These are phyloP conservation scores for Neobulgaria alba DNA, from an alignment of 2,329 filamentous ascomycete genomes.

Conservation along the genomic window DNA sequence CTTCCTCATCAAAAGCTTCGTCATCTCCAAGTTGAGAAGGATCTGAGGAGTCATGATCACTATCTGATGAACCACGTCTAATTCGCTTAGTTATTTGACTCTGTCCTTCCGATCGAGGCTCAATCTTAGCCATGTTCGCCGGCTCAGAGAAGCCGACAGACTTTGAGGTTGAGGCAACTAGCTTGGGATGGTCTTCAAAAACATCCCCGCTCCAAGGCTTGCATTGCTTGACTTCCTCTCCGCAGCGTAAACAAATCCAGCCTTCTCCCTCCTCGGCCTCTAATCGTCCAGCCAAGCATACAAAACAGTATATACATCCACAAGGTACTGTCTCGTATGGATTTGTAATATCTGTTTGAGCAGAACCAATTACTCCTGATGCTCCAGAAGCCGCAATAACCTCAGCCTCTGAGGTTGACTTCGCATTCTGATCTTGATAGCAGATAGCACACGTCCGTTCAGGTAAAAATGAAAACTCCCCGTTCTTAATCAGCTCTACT, in stretches of 20 bases:
- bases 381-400: slow-evolving; percentile 59
- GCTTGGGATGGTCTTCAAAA: slow-evolving; percentile 43
- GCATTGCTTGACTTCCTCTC: slow-evolving; percentile 74
- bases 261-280: slow-evolving; percentile 92
- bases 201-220: slow-evolving; percentile 90
- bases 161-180: slow-evolving; percentile 35
- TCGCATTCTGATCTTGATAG: slow-evolving; percentile 83
- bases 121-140: slow-evolving; percentile 13
- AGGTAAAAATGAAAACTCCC: slow-evolving; percentile 77
- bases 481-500: slow-evolving; percentile 47
- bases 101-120: slow-evolving; percentile 14
- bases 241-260: slow-evolving; percentile 85
- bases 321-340: slow-evolving; percentile 88
- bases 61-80: not conserved
- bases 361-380: slow-evolving; percentile 73
- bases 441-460: slow-evolving; percentile 95
- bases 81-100: not conserved
- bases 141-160: slow-evolving; percentile 46
- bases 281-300: slow-evolving; percentile 82
- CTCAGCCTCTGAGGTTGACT: slow-evolving; percentile 63
- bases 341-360: slow-evolving; percentile 90
- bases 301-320: slow-evolving; percentile 90
- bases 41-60: slow-evolving; percentile 12
- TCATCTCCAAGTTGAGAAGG: slow-evolving; percentile 18
- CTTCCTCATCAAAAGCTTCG: slow-evolving; percentile 25